Conservation (phyloP, 75 land plant species). For the Isoetes taiwanensis region DNA sequence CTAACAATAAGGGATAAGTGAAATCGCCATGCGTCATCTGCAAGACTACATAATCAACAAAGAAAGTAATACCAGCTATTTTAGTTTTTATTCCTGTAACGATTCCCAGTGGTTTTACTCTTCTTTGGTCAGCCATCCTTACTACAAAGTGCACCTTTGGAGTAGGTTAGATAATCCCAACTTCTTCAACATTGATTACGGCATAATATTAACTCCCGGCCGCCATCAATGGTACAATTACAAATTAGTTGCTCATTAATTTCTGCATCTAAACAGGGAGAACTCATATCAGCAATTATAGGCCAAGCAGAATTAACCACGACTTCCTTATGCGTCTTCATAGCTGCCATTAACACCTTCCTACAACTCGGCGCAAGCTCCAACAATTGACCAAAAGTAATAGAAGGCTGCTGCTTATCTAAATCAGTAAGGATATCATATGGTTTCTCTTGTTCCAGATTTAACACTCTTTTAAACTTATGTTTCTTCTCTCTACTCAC, state of each 20-base stretch:
- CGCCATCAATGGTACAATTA: not conserved
- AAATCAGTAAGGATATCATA: not conserved
- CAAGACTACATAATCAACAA: not conserved
- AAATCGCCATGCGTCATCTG: not conserved
- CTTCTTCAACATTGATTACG: not conserved
- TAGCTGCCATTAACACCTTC: not conserved
- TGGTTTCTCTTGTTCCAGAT: not conserved
- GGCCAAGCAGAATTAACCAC: not conserved
- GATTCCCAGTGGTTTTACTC: not conserved
- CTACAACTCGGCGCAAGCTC: not conserved
- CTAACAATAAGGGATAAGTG: not conserved
- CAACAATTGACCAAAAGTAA: not conserved
- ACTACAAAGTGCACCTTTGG: not conserved
- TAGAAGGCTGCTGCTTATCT: not conserved
- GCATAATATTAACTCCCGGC: not conserved
- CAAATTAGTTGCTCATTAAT: not conserved
- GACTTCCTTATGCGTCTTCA: not conserved
- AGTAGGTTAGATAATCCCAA: not conserved
- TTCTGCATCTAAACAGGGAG: too few species aligned
- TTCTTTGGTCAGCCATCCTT: not conserved
- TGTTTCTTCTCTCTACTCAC: too few species aligned
- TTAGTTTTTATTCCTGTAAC: not conserved
- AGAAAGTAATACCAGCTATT: not conserved
- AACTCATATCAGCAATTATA: not conserved
- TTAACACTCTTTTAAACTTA: not conserved